These are phyloP conservation scores for Penicillium sp. DNA, from an alignment of 2,329 filamentous ascomycete genomes.

Conservation along the genomic window DNA sequence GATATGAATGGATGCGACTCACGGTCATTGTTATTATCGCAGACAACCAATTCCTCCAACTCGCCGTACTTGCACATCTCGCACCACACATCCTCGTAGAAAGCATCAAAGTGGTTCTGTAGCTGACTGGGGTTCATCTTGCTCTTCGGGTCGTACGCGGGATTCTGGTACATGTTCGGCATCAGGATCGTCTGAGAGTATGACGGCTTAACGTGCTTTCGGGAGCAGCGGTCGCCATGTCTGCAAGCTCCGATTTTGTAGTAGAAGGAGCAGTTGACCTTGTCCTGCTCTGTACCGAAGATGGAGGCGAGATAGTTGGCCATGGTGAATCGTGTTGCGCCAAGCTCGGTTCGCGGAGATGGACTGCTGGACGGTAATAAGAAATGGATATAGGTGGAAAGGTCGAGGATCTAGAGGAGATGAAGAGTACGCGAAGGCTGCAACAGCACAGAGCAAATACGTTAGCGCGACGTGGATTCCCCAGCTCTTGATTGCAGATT, in stretches of 20 bases:
- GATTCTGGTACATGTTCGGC: slow-evolving; percentile 98
- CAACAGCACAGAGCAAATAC: too few species aligned
- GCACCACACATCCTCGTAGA: slow-evolving; percentile 99
- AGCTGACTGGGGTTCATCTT: slow-evolving; percentile 94
- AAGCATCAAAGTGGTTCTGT: slow-evolving; percentile 98
- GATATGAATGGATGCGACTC: too few species aligned
- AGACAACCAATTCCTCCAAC: slow-evolving; percentile 93
- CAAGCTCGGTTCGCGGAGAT: too few species aligned
- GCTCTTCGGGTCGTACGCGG: slow-evolving; percentile 88
- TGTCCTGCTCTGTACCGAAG: slow-evolving; percentile 99
- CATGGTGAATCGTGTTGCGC: slow-evolving; percentile 53
- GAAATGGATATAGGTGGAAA: too few species aligned
- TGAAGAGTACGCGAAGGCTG: too few species aligned
- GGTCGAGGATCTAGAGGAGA: too few species aligned
- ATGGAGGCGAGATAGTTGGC: slow-evolving; percentile 98
- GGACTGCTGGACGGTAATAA: too few species aligned
- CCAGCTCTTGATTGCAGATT: too few species aligned
- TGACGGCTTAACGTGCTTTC: slow-evolving; percentile 97
- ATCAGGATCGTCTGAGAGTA: slow-evolving; percentile 97
- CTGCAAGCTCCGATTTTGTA: slow-evolving; percentile 99
- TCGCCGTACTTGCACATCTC: slow-evolving; percentile 99
- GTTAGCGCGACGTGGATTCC: too few species aligned
- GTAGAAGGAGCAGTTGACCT: slow-evolving; percentile 99
- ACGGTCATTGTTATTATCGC: slow-evolving; percentile 99
- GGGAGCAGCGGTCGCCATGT: slow-evolving; percentile 93